Percentiles rank a stretch among this genome's conserved stretches.
Conservation (phyloP, 768 basidiomycete genomes). For the Multifurca ochricompacta region DNA sequence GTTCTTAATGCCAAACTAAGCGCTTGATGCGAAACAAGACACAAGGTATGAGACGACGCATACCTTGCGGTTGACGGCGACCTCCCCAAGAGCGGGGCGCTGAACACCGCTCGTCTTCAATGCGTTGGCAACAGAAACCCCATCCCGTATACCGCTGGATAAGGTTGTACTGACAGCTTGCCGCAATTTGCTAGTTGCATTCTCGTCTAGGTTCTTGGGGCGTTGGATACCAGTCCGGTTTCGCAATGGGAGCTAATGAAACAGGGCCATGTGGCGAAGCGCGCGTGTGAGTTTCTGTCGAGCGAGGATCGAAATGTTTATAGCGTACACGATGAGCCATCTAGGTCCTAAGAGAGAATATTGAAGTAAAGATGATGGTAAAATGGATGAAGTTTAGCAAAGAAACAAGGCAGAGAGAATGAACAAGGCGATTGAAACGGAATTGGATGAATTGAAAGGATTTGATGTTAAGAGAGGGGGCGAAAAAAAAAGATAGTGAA, state of each 20-base stretch:
- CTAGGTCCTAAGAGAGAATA: slow-evolving; percentile 14
- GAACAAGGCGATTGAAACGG: slow-evolving; percentile 1
- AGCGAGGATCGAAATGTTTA: not conserved
- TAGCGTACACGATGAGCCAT: slow-evolving; percentile 21
- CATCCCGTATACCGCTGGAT: slow-evolving; percentile 43
- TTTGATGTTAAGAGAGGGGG: not conserved
- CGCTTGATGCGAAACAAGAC: slow-evolving; percentile 1
- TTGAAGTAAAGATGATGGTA: slow-evolving; percentile 14
- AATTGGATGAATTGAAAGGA: not conserved
- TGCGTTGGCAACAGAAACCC: slow-evolving; percentile 30
- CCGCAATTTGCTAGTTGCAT: slow-evolving; percentile 61
- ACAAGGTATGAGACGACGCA: not conserved
- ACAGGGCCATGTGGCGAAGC: slow-evolving; percentile 3
- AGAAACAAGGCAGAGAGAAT: slow-evolving; percentile 14
- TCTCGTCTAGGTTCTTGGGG: slow-evolving; percentile 65
- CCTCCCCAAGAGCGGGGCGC: slow-evolving; percentile 73
- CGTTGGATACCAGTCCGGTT: slow-evolving; percentile 57
- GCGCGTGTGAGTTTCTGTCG: slow-evolving; percentile 16
- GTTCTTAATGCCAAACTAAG: slow-evolving; percentile 12
- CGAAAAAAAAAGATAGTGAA: not conserved
- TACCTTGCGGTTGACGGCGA: slow-evolving; percentile 76
- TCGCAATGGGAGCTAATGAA: slow-evolving; percentile 54
- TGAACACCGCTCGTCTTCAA: slow-evolving; percentile 49
- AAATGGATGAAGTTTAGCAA: slow-evolving; percentile 6
- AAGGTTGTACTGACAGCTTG: slow-evolving; percentile 45